Evolutionary conservation across 805 yeast genomes (phyloP).

Genomic region (Lipomyces orientalis): DNA sequence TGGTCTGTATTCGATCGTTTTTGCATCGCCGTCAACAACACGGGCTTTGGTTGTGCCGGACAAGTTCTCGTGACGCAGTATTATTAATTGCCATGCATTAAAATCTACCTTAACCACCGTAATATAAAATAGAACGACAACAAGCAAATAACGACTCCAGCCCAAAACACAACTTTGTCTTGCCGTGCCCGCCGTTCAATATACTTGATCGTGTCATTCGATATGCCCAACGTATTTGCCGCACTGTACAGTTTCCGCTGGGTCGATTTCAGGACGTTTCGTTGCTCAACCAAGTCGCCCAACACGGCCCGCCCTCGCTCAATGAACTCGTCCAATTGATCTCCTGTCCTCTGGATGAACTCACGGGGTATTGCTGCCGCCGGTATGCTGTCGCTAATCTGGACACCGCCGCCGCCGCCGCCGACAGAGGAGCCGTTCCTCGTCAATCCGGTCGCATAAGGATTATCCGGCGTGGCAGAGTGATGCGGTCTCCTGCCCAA

Average conservation of each 20-base stretch:
- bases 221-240: conserved; percentile 82
- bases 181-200: conserved; percentile 82
- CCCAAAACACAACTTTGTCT: conserved; percentile 87
- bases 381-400: conserved; percentile 19
- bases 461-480: conserved; percentile 39
- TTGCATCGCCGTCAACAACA: not conserved
- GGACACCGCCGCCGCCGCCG: conserved; percentile 8
- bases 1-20: not conserved
- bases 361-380: conserved; percentile 56
- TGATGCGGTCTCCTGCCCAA: conserved; percentile 56
- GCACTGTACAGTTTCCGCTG: conserved; percentile 69
- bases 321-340: conserved; percentile 84
- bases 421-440: conserved; percentile 11
- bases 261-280: conserved; percentile 67
- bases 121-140: conserved; percentile 70
- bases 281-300: conserved; percentile 85
- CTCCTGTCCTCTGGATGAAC: conserved; percentile 65
- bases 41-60: not conserved
- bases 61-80: not conserved
- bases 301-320: conserved; percentile 88
- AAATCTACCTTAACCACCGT: conserved; percentile 60
- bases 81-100: not conserved
- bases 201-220: conserved; percentile 77
- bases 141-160: conserved; percentile 67
- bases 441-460: conserved; percentile 43